Evolutionary conservation across 306 rosid species (phyloP).

Genomic region (Vicia faba): DNA sequence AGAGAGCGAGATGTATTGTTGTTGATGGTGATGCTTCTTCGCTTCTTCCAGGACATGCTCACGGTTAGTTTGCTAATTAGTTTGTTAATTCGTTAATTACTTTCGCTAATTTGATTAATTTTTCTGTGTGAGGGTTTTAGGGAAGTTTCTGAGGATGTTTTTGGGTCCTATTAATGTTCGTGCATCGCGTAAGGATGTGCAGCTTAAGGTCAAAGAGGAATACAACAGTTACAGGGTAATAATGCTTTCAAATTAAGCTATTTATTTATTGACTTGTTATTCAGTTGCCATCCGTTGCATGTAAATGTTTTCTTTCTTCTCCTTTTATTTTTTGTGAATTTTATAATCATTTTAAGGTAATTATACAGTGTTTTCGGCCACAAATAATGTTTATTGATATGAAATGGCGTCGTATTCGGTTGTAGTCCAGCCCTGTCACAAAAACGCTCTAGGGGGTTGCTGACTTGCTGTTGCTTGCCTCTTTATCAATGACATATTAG

Average conservation of each 20-base stretch:
- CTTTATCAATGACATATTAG: neutral
- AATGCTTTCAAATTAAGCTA: neutral
- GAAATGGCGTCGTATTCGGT: too few relatives aligned
- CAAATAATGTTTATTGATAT: too few relatives aligned
- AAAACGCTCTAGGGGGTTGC: neutral
- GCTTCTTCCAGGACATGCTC: slow-evolving; percentile 72
- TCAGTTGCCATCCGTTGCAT: neutral
- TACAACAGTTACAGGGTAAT: slow-evolving; percentile 83
- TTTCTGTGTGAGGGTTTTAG: slow-evolving; percentile 35
- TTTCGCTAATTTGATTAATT: neutral
- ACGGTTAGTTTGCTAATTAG: slow-evolving; percentile 47
- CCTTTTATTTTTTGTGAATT: neutral
- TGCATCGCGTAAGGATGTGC: slow-evolving; percentile 82
- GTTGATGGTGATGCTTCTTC: slow-evolving; percentile 87
- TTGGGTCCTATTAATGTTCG: slow-evolving; percentile 94
- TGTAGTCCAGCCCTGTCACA: too few relatives aligned
- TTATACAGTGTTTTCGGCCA: too few relatives aligned
- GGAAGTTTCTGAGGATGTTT: slow-evolving; percentile 86
- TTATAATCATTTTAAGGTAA: neutral
- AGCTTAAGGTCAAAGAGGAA: slow-evolving; percentile 95
- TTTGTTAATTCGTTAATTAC: neutral
- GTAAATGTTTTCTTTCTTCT: neutral
- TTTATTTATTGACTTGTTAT: neutral
- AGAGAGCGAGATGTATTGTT: slow-evolving; percentile 70
- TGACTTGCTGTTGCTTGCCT: neutral